A percentile compares a stretch with the other conserved stretches of the same genome.
Conservation (phyloP, 2,329 filamentous ascomycete genomes). For the Mycosphaerella arachidis region DNA sequence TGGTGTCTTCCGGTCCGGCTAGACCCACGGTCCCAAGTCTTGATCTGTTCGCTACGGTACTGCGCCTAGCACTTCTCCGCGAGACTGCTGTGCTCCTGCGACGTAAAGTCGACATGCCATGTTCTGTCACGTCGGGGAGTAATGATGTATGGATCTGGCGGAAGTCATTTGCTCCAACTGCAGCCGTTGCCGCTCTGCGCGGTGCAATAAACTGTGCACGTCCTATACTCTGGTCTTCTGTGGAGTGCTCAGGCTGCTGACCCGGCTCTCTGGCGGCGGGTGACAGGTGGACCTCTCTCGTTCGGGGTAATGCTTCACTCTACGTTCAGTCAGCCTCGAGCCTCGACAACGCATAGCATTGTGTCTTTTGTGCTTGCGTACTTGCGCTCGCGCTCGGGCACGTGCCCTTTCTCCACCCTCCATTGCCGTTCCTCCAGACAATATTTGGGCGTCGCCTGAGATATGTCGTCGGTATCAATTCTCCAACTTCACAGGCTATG, state of each 20-base stretch:
- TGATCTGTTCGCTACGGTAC: conserved; percentile 14
- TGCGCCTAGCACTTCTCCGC: conserved; percentile 11
- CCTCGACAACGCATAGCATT: not conserved
- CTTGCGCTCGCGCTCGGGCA: conserved; percentile 6
- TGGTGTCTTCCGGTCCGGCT: conserved; percentile 21
- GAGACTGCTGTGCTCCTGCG: conserved; percentile 16
- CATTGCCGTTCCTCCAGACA: not conserved
- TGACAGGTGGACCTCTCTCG: conserved; percentile 3
- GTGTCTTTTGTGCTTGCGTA: not conserved
- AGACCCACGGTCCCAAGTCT: conserved; percentile 11
- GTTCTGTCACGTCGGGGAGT: conserved; percentile 5
- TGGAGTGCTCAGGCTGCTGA: not conserved
- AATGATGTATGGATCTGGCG: conserved; percentile 1
- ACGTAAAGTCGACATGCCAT: conserved; percentile 7
- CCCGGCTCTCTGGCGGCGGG: not conserved
- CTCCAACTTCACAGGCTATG: too few species aligned
- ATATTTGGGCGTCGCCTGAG: not conserved
- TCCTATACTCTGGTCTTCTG: conserved; percentile 1
- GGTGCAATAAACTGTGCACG: conserved; percentile 8
- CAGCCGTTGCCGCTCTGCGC: conserved; percentile 13
- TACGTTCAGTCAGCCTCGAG: not conserved
- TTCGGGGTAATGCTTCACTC: conserved; percentile 9
- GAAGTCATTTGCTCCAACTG: conserved; percentile 5
- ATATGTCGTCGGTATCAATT: too few species aligned
- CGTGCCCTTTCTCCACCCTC: not conserved